Base-by-base conservation (phyloP, 1,139 yeast genomes). In the Pichiaceae sp. region DNA sequence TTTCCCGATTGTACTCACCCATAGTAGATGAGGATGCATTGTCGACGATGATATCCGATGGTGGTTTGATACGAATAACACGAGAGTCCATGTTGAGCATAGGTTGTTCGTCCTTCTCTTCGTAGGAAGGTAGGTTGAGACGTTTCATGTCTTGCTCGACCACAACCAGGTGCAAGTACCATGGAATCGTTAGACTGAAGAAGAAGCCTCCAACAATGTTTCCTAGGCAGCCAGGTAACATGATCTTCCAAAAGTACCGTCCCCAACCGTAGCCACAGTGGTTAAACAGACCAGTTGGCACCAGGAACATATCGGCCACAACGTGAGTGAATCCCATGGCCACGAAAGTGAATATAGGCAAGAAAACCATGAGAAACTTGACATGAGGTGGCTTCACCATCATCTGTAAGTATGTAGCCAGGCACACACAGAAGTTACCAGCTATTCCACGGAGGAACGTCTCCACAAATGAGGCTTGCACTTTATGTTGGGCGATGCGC, bases 341-440 rank as follows among this genome's bases (percentile, higher is more conserved):
- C 7, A 81, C 93, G 54, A 83, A 80, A 0, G 87, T 74, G 57
- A 81, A 79, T 11, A 83, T 66, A 0, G 94, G 93, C 18, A 82
- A 53, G 6, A 65, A 48, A 62, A 83, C 70, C 63, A 79, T 59
- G n/a, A 80, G 32, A 33, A 79, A 66, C 49, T 81, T 81, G 29
- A 84, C 93, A 52, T 83, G 93, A n/a, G 78, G 50, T 0, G 94
- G 93, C 49, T 79, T 81, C 7, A 81, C 82, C 77, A 82, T 72
- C 27, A 84, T 60, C 52, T 83, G 93, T 38, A 83, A 58, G 56
- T 81, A 83, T 8, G 82, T 76, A 0, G 87, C 93, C 34, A 83
- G 58, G 36, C 79, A 74, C 18, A 83, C 93, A 50, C 67, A 79
- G 51, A 82, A 82, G 53, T 84, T 84, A 25, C 91, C 89, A 0